A percentile compares a stretch with the other conserved stretches of the same genome.
Evolutionary conservation across 2,329 filamentous ascomycete genomes (phyloP).

Genomic region (Catunica adiposa): DNA sequence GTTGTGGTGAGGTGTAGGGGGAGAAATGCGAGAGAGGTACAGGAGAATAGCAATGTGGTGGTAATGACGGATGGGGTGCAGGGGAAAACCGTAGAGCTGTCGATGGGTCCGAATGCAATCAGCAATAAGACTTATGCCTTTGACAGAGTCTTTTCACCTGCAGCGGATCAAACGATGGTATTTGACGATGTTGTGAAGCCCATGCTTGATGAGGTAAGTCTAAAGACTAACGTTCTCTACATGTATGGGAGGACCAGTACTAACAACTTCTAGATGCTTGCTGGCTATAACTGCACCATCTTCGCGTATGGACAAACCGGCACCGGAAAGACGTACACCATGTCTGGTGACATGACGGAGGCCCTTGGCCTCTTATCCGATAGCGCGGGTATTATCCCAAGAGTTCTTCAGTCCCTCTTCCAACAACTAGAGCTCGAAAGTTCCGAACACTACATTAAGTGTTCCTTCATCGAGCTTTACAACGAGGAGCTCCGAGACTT

Average conservation of each 20-base stretch:
- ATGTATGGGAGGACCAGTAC: neutral
- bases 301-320: conserved; percentile 98
- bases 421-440: conserved; percentile 63
- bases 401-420: conserved; percentile 76
- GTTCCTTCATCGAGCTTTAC: conserved; percentile 96
- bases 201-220: conserved; percentile 70
- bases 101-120: conserved; percentile 80
- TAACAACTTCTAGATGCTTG: conserved; percentile 50
- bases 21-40: conserved; percentile 78
- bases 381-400: conserved; percentile 84
- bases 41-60: conserved; percentile 88
- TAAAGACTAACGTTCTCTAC: neutral
- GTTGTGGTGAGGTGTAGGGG: conserved; percentile 91
- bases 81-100: conserved; percentile 67
- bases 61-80: conserved; percentile 77
- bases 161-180: conserved; percentile 82
- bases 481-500: conserved; percentile 93
- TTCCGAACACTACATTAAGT: conserved; percentile 79
- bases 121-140: conserved; percentile 96
- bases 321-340: conserved; percentile 97
- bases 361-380: conserved; percentile 74
- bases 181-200: conserved; percentile 93
- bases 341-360: conserved; percentile 94
- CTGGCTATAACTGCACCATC: conserved; percentile 94
- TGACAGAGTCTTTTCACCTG: conserved; percentile 90